Evolutionary conservation across 495 filamentous ascomycete species (phyloP).

Genomic region (Trypethelium eluteriae): DNA sequence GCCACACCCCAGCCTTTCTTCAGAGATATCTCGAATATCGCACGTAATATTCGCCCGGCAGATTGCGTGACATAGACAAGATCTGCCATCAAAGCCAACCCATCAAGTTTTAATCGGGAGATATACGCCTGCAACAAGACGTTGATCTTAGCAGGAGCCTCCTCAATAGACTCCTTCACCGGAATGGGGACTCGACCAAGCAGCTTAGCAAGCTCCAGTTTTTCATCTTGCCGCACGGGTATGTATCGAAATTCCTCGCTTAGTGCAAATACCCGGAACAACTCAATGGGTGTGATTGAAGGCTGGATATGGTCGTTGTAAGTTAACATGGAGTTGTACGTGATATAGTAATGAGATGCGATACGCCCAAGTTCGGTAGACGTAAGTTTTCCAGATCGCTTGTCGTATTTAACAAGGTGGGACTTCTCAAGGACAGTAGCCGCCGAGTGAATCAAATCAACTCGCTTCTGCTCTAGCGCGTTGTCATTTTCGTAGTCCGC

Average conservation of each 20-base stretch:
- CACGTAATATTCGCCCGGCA: conserved; percentile 87
- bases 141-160: conserved; percentile 97
- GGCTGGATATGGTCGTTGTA: conserved; percentile 96
- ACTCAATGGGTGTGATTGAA: conserved; percentile 79
- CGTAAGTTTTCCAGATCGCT: conserved; percentile 81
- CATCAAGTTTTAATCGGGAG: conserved; percentile 86
- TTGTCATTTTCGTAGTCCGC: conserved; percentile 91
- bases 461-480: conserved; percentile 87
- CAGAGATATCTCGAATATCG: conserved; percentile 91
- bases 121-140: conserved; percentile 97
- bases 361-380: conserved; percentile 91
- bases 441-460: conserved; percentile 92
- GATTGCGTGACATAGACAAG: conserved; percentile 98
- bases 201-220: conserved; percentile 88
- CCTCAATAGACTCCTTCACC: conserved; percentile 95
- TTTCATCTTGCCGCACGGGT: conserved; percentile 94
- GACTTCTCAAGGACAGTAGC: conserved; percentile 80
- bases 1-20: conserved; percentile 97
- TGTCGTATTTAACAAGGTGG: conserved; percentile 89
- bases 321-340: conserved; percentile 87
- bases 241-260: conserved; percentile 99
- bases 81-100: conserved; percentile 93
- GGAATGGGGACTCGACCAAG: conserved; percentile 85
- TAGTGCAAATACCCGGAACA: conserved; percentile 95
- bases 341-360: conserved; percentile 97